Base-by-base conservation (phyloP, 2,329 filamentous ascomycete genomes). In the Neofusicoccum parvum region DNA sequence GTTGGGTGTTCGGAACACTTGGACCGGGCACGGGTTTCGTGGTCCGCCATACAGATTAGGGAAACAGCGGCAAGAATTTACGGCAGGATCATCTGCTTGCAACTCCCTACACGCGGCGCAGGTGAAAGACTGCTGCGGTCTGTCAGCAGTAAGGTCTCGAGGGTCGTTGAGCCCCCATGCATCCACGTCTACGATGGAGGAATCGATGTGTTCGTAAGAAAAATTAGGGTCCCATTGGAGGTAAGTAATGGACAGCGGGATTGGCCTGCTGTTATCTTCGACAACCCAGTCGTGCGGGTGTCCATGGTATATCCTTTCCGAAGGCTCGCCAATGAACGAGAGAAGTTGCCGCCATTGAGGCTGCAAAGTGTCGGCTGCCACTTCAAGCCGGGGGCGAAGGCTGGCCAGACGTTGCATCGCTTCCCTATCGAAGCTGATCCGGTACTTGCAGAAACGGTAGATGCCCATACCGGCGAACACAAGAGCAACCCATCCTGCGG, bases 361-460 rank as follows among this genome's bases (percentile, higher is more conserved):
- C 66, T 84, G 83, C 49, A 85, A 71, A 0, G 82, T 85, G 66
- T 85, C 83, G 1, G 83, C 83, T 2, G 82, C 82, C 7, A 85
- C 79, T 69, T 85, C 82, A n/a, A 86, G 78, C 15, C 82, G 78
- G 34, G 81, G 79, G 46, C 78, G 73, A 9, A 85, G 70, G 37
- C 75, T 76, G 15, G 76, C 76, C 6, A 87, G 75, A 1, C 80
- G 79, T 41, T 79, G 76, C 73, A 85, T 82, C 3, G 84, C 81
- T 15, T 83, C 82, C 5, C 80, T 78, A 48, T 81, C 79, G 69
- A 87, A 86, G 4, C 82, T 82, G 0, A 83, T 81, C 49, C 85
- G 80, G 70, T 87, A 87, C 70, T 87, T 87, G 80, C 85, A 87
- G 72, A 87, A 85, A 7, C 85, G 80, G 72, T 87, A 87, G 14